A percentile compares a stretch with the other conserved stretches of the same genome.
Conservation (phyloP, 2,329 filamentous ascomycete genomes). For the Graphilbum ipis-grandicollis region DNA sequence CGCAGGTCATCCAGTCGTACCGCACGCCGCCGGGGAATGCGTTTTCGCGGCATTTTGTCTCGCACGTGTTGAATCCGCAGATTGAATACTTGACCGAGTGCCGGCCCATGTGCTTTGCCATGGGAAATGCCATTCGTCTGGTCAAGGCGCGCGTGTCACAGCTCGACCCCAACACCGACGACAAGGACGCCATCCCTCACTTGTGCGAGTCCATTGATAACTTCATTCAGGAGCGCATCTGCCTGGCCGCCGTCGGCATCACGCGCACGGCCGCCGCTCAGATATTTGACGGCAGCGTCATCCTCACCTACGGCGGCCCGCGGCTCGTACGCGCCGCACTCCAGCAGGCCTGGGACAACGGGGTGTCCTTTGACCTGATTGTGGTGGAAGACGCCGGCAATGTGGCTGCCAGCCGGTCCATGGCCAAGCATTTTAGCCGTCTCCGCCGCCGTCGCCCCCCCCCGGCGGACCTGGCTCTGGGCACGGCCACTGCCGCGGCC, state of each 20-base stretch:
- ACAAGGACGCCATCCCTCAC: constrained; percentile 63
- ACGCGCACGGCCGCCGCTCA: constrained; percentile 56
- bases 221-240: constrained; percentile 83
- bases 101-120: constrained; percentile 87
- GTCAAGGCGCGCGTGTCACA: constrained; percentile 85
- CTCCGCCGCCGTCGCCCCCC: background rate
- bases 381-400: constrained; percentile 57
- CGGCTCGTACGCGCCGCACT: constrained; percentile 74
- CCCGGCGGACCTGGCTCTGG: background rate
- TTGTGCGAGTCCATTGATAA: constrained; percentile 70
- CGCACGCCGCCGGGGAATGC: constrained; percentile 72
- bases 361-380: constrained; percentile 66
- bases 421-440: constrained; percentile 47
- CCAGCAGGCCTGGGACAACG: constrained; percentile 49
- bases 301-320: constrained; percentile 77
- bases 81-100: constrained; percentile 90
- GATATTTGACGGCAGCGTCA: constrained; percentile 62
- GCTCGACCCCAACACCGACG: constrained; percentile 70
- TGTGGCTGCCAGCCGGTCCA: constrained; percentile 28
- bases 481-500: background rate
- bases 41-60: constrained; percentile 77
- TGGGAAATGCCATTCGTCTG: constrained; percentile 92
- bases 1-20: constrained; percentile 87
- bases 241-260: constrained; percentile 73
- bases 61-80: constrained; percentile 80